Conservation (phyloP, 2,329 filamentous ascomycete genomes). For the Pyrenochaeta sp. region DNA sequence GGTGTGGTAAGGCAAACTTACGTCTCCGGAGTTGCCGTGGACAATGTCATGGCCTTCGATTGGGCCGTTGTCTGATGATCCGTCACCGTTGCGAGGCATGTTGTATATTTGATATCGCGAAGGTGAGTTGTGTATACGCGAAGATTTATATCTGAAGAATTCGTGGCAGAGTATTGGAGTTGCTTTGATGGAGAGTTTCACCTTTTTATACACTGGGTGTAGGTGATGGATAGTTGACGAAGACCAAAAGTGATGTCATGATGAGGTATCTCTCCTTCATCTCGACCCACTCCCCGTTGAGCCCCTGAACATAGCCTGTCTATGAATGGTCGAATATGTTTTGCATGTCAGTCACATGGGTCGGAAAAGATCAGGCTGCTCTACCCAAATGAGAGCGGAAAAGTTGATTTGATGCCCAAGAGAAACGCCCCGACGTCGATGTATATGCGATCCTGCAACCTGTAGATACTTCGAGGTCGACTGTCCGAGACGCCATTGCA, state of each 20-base stretch:
- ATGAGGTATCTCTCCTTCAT: neutral
- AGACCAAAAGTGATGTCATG: neutral
- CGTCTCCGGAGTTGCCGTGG: slow-evolving; percentile 48
- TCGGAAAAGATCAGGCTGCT: neutral
- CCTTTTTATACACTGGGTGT: neutral
- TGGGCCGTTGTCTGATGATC: slow-evolving; percentile 51
- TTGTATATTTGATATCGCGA: slow-evolving; percentile 7
- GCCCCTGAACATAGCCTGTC: neutral
- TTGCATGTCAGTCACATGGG: neutral
- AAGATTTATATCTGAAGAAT: neutral
- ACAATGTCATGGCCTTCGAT: slow-evolving; percentile 48
- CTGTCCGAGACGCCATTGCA: neutral
- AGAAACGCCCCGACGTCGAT: neutral
- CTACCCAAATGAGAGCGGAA: neutral
- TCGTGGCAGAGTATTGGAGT: neutral
- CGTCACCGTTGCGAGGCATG: slow-evolving; percentile 54
- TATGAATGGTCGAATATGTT: neutral
- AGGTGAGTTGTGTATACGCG: neutral
- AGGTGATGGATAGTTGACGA: neutral
- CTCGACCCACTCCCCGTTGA: neutral
- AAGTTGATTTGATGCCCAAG: neutral
- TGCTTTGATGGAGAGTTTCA: neutral
- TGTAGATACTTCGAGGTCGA: neutral
- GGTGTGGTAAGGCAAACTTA: slow-evolving; percentile 17
- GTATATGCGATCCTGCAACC: neutral